Conservation (phyloP, 1,284 basidiomycete genomes). For the Peniophora sp. region DNA sequence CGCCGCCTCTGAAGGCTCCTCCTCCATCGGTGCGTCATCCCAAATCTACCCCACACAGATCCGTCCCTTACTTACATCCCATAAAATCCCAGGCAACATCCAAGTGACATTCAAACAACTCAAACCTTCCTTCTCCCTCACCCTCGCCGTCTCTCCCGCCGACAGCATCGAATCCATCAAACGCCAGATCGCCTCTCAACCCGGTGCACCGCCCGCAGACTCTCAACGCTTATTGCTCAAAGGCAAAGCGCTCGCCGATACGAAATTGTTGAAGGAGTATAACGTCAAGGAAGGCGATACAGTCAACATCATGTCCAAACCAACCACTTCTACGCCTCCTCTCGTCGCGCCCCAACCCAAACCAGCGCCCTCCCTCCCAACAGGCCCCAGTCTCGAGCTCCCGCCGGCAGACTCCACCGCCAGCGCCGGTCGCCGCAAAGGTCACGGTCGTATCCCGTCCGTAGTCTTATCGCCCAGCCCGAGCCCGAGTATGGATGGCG, state of each 20-base stretch:
- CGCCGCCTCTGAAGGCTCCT: not conserved
- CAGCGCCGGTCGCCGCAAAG: conserved; percentile 12
- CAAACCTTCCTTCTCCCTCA: conserved; percentile 77
- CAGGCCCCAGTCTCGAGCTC: conserved; percentile 16
- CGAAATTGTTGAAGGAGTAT: conserved; percentile 85
- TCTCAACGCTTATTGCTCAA: conserved; percentile 82
- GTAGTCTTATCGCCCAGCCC: conserved; percentile 72
- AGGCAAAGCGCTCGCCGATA: conserved; percentile 85
- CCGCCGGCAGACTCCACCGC: conserved; percentile 12
- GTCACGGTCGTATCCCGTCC: conserved; percentile 61
- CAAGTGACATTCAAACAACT: conserved; percentile 79
- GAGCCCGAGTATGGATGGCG: conserved; percentile 46
- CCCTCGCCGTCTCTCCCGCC: conserved; percentile 61
- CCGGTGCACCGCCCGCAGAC: conserved; percentile 62
- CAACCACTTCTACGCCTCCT: conserved; percentile 41
- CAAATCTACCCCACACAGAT: conserved; percentile 1
- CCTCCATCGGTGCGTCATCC: not conserved
- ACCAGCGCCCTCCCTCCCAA: no score
- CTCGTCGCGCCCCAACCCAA: conserved; percentile 4
- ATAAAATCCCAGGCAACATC: no score
- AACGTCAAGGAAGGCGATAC: conserved; percentile 71
- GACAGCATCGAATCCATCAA: conserved; percentile 81
- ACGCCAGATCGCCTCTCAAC: conserved; percentile 52
- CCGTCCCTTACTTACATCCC: no score
- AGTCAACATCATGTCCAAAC: conserved; percentile 79